Evolutionary conservation across 257 asterid genomes (phyloP), one percentile per base, ranked within the genome.

Genomic region (Rehmannia glutinosa): DNA sequence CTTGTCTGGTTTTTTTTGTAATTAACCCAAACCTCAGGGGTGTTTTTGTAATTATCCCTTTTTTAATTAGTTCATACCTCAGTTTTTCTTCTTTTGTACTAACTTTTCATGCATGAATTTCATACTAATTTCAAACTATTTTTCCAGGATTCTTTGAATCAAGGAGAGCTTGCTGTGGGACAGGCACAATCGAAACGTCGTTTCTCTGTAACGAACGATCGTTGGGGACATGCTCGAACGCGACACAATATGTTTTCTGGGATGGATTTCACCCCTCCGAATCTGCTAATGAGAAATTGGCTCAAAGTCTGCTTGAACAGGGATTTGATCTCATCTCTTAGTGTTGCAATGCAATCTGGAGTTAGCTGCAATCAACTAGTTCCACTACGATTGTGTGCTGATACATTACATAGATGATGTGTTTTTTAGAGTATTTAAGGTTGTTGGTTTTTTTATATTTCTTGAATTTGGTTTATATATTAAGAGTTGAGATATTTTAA

Each of bases 191-290:
- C 1, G 95, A 91, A 39, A 88, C 95, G 2, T 77, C 95, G 10
- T 78, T 66, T 62, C 82, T 91, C 3, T 91, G 96, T 78, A 88
- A 86, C 59, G 75, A 71, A 25, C 73, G 84, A 46, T 83, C 96
- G 9, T 4, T 84, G 0, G 96, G 96, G 64, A 91, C 96, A 66
- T 91, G 97, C 76, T 77, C 86, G 61, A 88, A 88, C 60, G 96
- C 97, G 9, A 83, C 96, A 42, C 35, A 71, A 16, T 91, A 81
- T 25, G 90, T 91, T 38, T 90, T 87, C 64, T 91, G 89, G 91
- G 96, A 88, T 66, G 96, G 96, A 24, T 86, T 86, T 64, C 97
- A 91, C 69, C 96, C 97, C 20, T 75, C 92, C 12, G 81, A 78
- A 73, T 60, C 83, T n/a, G 91, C 93, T 64, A 87, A 90, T 77